Evolutionary conservation across 2,329 filamentous ascomycete species (phyloP).

Genomic region (Thielaviopsis euricoi): DNA sequence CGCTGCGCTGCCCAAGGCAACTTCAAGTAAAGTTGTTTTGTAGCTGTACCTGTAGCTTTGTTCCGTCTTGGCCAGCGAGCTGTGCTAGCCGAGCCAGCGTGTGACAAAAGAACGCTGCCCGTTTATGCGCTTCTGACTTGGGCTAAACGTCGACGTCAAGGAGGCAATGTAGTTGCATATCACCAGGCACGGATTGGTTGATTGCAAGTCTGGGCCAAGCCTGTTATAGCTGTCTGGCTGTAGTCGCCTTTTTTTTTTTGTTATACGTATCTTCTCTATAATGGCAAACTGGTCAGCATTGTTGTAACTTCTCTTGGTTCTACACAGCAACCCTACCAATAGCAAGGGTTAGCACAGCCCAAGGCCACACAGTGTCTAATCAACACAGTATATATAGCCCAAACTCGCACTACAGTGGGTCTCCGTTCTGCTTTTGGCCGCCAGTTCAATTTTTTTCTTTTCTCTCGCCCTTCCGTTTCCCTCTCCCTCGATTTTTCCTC

Average conservation of each 20-base stretch:
- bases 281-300: not conserved
- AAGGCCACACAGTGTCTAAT: not conserved
- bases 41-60: no score
- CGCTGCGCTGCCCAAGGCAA: no score
- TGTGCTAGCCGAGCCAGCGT: not conserved
- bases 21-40: no score
- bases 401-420: constrained; percentile 1
- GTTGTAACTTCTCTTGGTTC: not conserved
- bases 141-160: not conserved
- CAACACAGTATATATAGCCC: not conserved
- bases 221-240: not conserved
- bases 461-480: constrained; percentile 8
- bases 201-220: not conserved
- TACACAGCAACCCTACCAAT: not conserved
- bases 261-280: no score
- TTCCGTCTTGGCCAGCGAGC: not conserved
- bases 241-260: not conserved
- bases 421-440: constrained; percentile 4
- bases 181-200: not conserved
- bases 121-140: not conserved
- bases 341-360: not conserved
- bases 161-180: not conserved
- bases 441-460: constrained; percentile 11
- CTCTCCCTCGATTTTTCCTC: constrained; percentile 12
- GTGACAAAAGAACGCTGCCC: not conserved